Evolutionary conservation across 805 yeast species (phyloP).

Genomic region (Hanseniaspora lachancei): DNA sequence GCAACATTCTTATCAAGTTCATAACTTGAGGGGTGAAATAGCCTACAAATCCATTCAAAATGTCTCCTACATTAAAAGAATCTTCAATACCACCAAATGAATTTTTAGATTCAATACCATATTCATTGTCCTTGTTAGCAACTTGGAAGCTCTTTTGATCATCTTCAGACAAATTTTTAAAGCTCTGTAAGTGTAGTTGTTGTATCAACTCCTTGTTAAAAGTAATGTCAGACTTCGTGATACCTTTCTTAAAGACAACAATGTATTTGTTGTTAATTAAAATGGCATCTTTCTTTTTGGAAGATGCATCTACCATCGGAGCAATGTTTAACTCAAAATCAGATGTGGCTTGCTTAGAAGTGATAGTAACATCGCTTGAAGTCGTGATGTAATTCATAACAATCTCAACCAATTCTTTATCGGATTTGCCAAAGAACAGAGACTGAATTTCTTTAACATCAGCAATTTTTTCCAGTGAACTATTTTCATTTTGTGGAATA

Average conservation of each 20-base stretch:
- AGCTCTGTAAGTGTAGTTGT: slow-evolving; percentile 36
- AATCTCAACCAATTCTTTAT: slow-evolving; percentile 16
- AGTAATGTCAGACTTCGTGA: slow-evolving; percentile 38
- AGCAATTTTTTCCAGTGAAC: slow-evolving; percentile 18
- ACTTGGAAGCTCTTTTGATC: slow-evolving; percentile 31
- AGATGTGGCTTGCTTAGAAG: not conserved
- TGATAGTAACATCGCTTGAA: not conserved
- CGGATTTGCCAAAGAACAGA: slow-evolving; percentile 8
- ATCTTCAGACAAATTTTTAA: slow-evolving; percentile 25
- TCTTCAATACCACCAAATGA: slow-evolving; percentile 44
- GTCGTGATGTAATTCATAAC: not conserved
- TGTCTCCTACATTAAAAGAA: slow-evolving; percentile 44
- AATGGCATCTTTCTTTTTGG: not conserved
- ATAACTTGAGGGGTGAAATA: slow-evolving; percentile 63
- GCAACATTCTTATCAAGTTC: slow-evolving; percentile 56
- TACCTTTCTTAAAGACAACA: slow-evolving; percentile 62
- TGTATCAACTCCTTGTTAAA: slow-evolving; percentile 60
- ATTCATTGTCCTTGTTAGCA: slow-evolving; percentile 20
- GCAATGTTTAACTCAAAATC: not conserved
- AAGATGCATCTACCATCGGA: slow-evolving; percentile 5
- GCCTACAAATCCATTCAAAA: slow-evolving; percentile 72
- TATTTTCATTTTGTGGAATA: slow-evolving; percentile 35
- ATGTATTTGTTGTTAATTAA: slow-evolving; percentile 65
- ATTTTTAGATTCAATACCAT: slow-evolving; percentile 14
- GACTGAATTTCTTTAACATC: slow-evolving; percentile 26